Evolutionary conservation across 345 rosid species (phyloP).

Genomic region (Luvunga scandens): DNA sequence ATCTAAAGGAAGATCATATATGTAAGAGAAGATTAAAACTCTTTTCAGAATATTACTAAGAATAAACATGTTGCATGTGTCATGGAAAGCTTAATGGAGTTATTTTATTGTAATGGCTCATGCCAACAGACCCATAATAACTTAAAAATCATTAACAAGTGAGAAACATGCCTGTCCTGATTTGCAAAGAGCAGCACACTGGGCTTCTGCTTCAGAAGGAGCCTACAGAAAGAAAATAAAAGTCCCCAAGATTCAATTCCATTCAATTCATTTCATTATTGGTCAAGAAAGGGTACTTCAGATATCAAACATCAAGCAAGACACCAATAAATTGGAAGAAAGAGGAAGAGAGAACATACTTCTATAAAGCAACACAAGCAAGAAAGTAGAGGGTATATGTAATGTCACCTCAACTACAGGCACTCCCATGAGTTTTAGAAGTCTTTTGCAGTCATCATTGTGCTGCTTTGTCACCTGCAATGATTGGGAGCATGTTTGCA

Average conservation of each 20-base stretch:
- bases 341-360: background rate
- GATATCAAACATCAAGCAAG: background rate
- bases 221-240: conserved; percentile 48
- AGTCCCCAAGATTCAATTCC: conserved; percentile 5
- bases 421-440: conserved; percentile 85
- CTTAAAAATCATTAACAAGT: conserved; percentile 1
- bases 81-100: background rate
- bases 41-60: background rate
- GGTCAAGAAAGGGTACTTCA: background rate
- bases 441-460: conserved; percentile 89
- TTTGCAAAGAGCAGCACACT: conserved; percentile 93
- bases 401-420: conserved; percentile 78
- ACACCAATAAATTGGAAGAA: background rate
- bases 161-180: conserved; percentile 60
- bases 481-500: conserved; percentile 10
- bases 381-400: background rate
- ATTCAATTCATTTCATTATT: background rate
- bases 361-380: background rate
- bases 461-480: conserved; percentile 82
- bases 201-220: conserved; percentile 95
- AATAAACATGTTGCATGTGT: background rate
- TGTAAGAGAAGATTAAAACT: background rate
- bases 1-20: background rate
- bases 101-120: background rate
- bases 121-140: background rate